Evolutionary conservation across 2,329 filamentous ascomycete genomes (phyloP), one percentile per base, ranked within the genome.

Genomic region (Lojkania enalia): DNA sequence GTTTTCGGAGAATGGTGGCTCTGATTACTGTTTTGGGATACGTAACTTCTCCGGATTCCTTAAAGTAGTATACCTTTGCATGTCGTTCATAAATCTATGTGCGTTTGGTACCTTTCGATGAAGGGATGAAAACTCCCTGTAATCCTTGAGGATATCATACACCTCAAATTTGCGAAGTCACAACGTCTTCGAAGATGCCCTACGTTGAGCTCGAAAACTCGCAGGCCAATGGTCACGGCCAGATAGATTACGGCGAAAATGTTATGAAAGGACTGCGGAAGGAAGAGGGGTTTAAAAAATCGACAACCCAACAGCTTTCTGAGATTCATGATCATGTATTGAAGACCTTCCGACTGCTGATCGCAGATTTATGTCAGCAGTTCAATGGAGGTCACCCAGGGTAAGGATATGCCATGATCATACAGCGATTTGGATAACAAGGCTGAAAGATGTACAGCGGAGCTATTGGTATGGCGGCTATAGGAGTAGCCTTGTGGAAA

Each of bases 361-460:
- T 87, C 47, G 82, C 83, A 27, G 84, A 87, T 60, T 70, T 87
- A 2, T 86, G 82, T 60, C 76, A 86, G 61, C 83, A 87, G 52
- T 87, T 85, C 63, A 79, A 79, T 46, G 82, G 83, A 39, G 84
- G 84, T 1, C n/a, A n/a, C n/a, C n/a, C n/a, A n/a, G n/a, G n/a
- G n/a, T n/a, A 35, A 12, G 7, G 31, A 35, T 35, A 9, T 15
- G 31, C 15, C n/a, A n/a, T n/a, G 35, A 16, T 6, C 36, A 39
- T 39, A 20, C 19, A 6, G 21, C n/a, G n/a, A n/a, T n/a, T n/a
- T n/a, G n/a, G n/a, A n/a, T n/a, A n/a, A n/a, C n/a, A n/a, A n/a
- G n/a, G n/a, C n/a, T n/a, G n/a, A n/a, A n/a, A n/a, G n/a, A 78
- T n/a, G n/a, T n/a, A n/a, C n/a, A n/a, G 76, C 46, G 74, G 75